Evolutionary conservation across 805 yeast species (phyloP).

Genomic region (Saturnispora besseyi): DNA sequence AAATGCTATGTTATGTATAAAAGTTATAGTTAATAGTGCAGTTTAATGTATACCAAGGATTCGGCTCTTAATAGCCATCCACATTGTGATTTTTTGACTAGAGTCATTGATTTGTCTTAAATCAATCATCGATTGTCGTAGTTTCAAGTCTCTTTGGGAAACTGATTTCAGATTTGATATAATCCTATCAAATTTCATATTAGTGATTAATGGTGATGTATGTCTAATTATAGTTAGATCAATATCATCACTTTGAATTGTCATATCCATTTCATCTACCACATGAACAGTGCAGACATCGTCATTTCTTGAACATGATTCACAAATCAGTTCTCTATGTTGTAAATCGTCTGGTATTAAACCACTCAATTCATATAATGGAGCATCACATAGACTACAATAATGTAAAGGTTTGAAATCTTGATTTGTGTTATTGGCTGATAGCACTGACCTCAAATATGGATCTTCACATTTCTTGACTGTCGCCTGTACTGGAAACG

Average conservation of each 20-base stretch:
- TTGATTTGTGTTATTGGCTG: background rate
- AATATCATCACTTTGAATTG: conserved; percentile 5
- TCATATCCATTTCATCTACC: conserved; percentile 7
- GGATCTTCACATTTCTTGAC: conserved; percentile 21
- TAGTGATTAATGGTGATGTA: background rate
- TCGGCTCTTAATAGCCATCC: background rate
- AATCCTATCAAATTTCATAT: background rate
- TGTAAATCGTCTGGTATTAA: conserved; percentile 21
- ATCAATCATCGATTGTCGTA: conserved; percentile 8
- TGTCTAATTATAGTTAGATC: background rate
- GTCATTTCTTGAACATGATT: conserved; percentile 39
- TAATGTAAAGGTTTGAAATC: conserved; percentile 26
- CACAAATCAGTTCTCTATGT: conserved; percentile 51
- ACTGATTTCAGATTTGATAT: conserved; percentile 3
- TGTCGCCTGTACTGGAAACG: conserved; percentile 14
- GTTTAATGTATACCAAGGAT: background rate
- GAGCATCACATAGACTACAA: conserved; percentile 65
- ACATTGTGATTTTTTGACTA: background rate
- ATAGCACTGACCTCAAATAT: conserved; percentile 25
- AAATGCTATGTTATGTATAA: conserved; percentile 2
- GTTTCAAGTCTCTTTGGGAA: conserved; percentile 1
- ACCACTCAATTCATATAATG: conserved; percentile 52
- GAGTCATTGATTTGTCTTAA: background rate
- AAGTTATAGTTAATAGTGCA: background rate
- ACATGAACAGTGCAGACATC: conserved; percentile 3